Base-by-base conservation (phyloP, 2,329 filamentous ascomycete genomes). In the Hirsutella rhossiliensis region DNA sequence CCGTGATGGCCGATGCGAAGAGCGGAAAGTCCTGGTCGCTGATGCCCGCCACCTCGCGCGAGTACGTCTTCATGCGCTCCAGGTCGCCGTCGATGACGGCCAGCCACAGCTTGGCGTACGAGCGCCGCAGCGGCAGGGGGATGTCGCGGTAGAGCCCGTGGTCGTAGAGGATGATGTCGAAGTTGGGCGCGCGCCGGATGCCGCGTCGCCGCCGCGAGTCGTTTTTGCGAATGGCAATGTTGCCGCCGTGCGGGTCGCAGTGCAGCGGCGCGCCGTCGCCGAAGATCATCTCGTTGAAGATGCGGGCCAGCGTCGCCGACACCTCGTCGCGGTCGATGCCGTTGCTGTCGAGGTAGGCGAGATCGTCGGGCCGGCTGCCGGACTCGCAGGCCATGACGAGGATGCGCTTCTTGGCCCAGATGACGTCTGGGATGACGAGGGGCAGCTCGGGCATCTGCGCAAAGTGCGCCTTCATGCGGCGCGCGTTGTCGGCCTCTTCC, bases 221-320 rank as follows among this genome's bases (percentile, higher is more conserved):
- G 56, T 90, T 92, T 60, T 86, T 80, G 37, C 89, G 81, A 48
- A 98, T 87, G 19, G 92, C 89, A 44, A 98, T 84, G 58, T 98
- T 98, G 39, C 92, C 92, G 40, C 89, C 92, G 58, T 98, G 92
- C 0, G 92, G 92, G 59, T 98, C 92, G 65, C 92, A 98, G 66
- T 98, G 92, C 34, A 98, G 68, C 0, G 92, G 88, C 0, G 90
- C 90, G 47, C 82, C 76, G 43, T 82, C 77, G 41, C 90, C 89
- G 52, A 98, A 98, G 53, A 98, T 96, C 92, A 98, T 98, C 61
- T 97, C 89, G 69, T 98, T 98, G 74, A 98, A 98, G 47, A 98
- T 87, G 47, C 82, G 80, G 0, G 92, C 84, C 4, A 98, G 71
- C 0, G 88, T 84, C 1, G 90, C 89, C 0, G 89, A 94, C 5